A percentile compares a stretch with the other conserved stretches of the same genome.
Conservation (phyloP, 805 yeast species). For the Pachysolen tannophilus region DNA sequence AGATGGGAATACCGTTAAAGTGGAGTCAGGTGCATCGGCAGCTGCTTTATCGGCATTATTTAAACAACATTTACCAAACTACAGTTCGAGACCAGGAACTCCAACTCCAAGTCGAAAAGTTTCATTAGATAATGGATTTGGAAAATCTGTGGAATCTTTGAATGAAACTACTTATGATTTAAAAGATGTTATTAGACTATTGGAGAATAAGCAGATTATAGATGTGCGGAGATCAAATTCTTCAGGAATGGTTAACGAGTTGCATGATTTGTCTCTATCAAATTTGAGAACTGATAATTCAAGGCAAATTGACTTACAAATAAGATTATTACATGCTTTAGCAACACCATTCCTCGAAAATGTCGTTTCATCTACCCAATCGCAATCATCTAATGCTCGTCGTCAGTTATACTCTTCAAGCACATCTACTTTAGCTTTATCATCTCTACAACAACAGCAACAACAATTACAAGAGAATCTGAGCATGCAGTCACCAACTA, state of each 20-base stretch:
- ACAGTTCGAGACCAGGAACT: not conserved
- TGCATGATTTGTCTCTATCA: conserved; percentile 49
- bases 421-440: conserved; percentile 21
- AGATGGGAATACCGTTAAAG: conserved; percentile 15
- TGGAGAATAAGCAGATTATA: conserved; percentile 28
- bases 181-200: conserved; percentile 37
- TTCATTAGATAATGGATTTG: not conserved
- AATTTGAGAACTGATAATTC: conserved; percentile 23
- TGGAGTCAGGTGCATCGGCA: conserved; percentile 30
- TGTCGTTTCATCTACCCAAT: conserved; percentile 10
- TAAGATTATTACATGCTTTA: conserved; percentile 48
- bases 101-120: not conserved
- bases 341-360: conserved; percentile 59
- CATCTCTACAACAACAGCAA: conserved; percentile 14
- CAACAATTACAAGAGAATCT: conserved; percentile 6
- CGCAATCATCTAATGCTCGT: not conserved
- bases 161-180: conserved; percentile 25
- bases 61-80: conserved; percentile 5
- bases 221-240: conserved; percentile 19
- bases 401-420: too few species aligned
- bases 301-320: conserved; percentile 33
- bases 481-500: conserved; percentile 19
- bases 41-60: conserved; percentile 30
- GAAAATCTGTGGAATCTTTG: not conserved
- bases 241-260: conserved; percentile 39